Evolutionary conservation across 2,329 filamentous ascomycete genomes (phyloP).

Genomic region (Curvularia sp.): DNA sequence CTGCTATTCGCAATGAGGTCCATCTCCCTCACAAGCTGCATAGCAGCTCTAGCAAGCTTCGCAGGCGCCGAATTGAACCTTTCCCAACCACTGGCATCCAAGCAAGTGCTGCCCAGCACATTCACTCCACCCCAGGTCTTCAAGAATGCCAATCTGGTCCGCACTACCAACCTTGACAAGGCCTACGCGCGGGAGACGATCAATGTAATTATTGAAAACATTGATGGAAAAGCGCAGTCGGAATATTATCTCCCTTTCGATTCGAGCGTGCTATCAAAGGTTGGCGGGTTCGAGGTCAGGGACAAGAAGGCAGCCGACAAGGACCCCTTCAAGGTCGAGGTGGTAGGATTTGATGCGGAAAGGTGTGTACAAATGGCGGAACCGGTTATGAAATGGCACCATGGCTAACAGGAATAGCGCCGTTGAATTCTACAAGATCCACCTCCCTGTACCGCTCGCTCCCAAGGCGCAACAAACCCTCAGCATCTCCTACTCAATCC

Average conservation of each 20-base stretch:
- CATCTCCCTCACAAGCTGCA: slow-evolving; percentile 49
- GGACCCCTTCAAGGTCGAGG: slow-evolving; percentile 71
- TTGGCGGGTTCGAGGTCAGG: slow-evolving; percentile 89
- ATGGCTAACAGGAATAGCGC: slow-evolving; percentile 34
- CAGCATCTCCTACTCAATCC: slow-evolving; percentile 82
- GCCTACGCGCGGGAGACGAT: slow-evolving; percentile 87
- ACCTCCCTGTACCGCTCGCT: slow-evolving; percentile 76
- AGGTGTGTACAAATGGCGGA: slow-evolving; percentile 52
- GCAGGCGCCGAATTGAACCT: slow-evolving; percentile 65
- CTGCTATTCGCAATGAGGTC: slow-evolving; percentile 51
- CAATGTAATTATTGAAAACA: slow-evolving; percentile 94
- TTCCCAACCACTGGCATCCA: slow-evolving; percentile 63
- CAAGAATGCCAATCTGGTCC: slow-evolving; percentile 90
- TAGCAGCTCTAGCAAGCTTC: slow-evolving; percentile 67
- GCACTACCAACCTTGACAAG: slow-evolving; percentile 91
- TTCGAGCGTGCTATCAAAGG: slow-evolving; percentile 72
- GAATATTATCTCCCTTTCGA: slow-evolving; percentile 94
- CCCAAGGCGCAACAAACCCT: slow-evolving; percentile 82
- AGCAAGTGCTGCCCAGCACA: slow-evolving; percentile 55
- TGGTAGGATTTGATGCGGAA: slow-evolving; percentile 64
- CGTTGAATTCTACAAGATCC: slow-evolving; percentile 80
- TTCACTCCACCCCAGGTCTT: slow-evolving; percentile 92
- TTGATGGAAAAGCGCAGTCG: slow-evolving; percentile 76
- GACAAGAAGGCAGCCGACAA: slow-evolving; percentile 82
- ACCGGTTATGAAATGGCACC: background rate